A percentile compares a stretch with the other conserved stretches of the same genome.
Conservation (phyloP, 2,329 filamentous ascomycete genomes). For the Aspergillus proliferans region DNA sequence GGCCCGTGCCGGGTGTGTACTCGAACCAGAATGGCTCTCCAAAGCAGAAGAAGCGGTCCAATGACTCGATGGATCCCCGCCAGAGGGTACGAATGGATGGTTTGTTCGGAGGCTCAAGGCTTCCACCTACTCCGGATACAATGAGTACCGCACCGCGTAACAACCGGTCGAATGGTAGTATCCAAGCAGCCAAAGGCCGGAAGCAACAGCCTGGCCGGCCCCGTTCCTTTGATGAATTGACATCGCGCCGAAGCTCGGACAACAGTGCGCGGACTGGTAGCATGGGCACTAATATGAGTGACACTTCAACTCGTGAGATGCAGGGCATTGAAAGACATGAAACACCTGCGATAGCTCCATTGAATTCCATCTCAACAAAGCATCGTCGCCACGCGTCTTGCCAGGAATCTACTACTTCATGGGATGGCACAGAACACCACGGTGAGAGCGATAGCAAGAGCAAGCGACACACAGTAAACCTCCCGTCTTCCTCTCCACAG, state of each 20-base stretch:
- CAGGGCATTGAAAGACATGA: slow-evolving; percentile 14
- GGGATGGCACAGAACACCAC: slow-evolving; percentile 9
- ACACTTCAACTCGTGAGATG: slow-evolving; percentile 20
- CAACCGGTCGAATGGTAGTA: slow-evolving; percentile 31
- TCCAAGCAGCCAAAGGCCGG: slow-evolving; percentile 22
- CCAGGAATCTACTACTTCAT: slow-evolving; percentile 16
- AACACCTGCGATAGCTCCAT: slow-evolving; percentile 27
- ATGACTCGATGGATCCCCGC: slow-evolving; percentile 17
- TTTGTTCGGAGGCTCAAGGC: slow-evolving; percentile 27
- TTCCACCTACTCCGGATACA: slow-evolving; percentile 39
- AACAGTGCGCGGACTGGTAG: slow-evolving; percentile 24
- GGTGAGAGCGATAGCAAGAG: slow-evolving; percentile 6
- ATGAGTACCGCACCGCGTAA: slow-evolving; percentile 34
- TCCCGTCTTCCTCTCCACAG: slow-evolving; percentile 22
- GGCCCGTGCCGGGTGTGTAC: slow-evolving; percentile 14
- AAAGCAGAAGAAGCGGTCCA: slow-evolving; percentile 2
- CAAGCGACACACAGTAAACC: not conserved
- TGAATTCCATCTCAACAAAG: slow-evolving; percentile 10
- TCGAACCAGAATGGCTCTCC: not conserved
- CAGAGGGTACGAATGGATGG: slow-evolving; percentile 24
- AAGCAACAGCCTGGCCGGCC: slow-evolving; percentile 21
- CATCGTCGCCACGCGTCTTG: slow-evolving; percentile 9
- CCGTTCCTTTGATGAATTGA: slow-evolving; percentile 30
- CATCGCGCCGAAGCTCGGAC: slow-evolving; percentile 24
- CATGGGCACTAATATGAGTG: slow-evolving; percentile 28